phyloP scores from a whole-genome alignment of 371 early-diverging fungal genomes.

The Apophysomyces elegans region DNA sequence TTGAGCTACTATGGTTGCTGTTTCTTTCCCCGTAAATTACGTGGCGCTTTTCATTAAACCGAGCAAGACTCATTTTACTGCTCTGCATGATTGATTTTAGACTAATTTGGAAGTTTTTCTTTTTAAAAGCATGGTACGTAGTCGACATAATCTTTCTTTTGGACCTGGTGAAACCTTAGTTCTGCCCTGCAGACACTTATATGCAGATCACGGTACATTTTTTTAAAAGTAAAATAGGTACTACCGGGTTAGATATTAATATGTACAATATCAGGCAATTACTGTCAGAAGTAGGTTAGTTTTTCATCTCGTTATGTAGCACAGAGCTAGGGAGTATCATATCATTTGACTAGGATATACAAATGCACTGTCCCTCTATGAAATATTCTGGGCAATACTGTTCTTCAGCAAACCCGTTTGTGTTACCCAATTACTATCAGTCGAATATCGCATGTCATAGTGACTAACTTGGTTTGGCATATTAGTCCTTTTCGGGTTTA shows the following conservation, averaged over 20 bases:
- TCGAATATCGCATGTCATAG: neutral
- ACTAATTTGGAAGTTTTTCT: neutral
- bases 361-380: neutral
- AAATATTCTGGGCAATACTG: neutral
- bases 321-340: neutral
- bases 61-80: neutral
- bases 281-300: conserved; percentile 3
- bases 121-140: conserved; percentile 6
- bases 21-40: neutral
- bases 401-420: neutral
- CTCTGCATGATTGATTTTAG: neutral
- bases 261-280: conserved; percentile 2
- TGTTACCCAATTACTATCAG: neutral
- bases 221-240: neutral
- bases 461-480: conserved; percentile 4
- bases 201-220: neutral
- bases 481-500: conserved; percentile 2
- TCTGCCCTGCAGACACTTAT: neutral
- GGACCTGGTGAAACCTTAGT: too few relatives aligned
- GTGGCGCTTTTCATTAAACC: neutral
- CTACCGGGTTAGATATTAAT: neutral
- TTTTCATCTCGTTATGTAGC: neutral
- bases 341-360: neutral
- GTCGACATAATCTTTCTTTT: neutral
- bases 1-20: neutral